Conservation (phyloP, 1,284 basidiomycete genomes). For the Boletus hoseneyae region DNA sequence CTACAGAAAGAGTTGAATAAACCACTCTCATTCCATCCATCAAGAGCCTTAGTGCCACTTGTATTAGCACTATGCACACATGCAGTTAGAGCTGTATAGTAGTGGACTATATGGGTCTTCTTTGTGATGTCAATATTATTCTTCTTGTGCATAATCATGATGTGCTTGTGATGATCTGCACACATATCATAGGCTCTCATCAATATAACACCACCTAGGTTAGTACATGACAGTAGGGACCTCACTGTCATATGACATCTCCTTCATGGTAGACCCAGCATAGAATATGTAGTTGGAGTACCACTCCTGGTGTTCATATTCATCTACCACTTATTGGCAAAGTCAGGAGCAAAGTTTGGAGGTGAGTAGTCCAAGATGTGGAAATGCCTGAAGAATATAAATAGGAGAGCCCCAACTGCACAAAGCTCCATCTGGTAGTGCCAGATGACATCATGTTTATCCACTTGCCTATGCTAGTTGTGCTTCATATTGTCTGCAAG, state of each 20-base stretch:
- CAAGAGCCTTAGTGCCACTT: too few species aligned
- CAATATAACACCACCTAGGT: background rate
- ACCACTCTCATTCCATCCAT: too few species aligned
- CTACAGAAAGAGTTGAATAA: too few species aligned
- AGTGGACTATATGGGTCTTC: constrained; percentile 1
- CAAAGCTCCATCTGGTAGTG: too few species aligned
- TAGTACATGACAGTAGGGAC: background rate
- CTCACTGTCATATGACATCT: constrained; percentile 10
- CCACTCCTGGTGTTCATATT: constrained; percentile 26
- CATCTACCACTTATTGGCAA: constrained; percentile 11
- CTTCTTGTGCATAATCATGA: constrained; percentile 5
- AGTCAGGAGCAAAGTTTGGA: constrained; percentile 25
- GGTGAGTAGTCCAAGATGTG: constrained; percentile 16
- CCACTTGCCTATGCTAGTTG: too few species aligned
- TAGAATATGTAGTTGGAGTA: constrained; percentile 24
- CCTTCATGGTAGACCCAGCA: constrained; percentile 3
- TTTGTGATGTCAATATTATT: constrained; percentile 7
- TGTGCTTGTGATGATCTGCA: constrained; percentile 1
- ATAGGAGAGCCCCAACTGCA: too few species aligned
- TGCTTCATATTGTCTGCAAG: too few species aligned
- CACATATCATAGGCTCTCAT: background rate
- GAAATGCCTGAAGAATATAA: constrained; percentile 7
- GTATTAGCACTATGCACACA: too few species aligned
- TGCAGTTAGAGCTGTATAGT: background rate
- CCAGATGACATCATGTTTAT: too few species aligned